Conservation (phyloP, 805 yeast species). For the Blastobotrys terrestris region DNA sequence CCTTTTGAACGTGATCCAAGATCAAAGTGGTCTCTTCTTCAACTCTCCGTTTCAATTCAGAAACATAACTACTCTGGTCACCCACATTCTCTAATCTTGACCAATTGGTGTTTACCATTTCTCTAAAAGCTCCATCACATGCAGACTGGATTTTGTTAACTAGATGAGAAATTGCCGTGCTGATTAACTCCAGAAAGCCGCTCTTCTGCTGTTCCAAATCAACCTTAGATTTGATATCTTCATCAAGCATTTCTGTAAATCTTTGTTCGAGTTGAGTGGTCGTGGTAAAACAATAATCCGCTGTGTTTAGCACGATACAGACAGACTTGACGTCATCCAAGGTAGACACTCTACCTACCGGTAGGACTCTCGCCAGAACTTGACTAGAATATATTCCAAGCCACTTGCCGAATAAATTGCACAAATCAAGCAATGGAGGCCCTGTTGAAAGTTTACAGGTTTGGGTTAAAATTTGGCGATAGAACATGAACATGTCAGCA, state of each 20-base stretch:
- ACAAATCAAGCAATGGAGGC: slow-evolving; percentile 39
- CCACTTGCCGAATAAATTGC: slow-evolving; percentile 59
- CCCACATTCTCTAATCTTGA: slow-evolving; percentile 52
- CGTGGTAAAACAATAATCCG: slow-evolving; percentile 81
- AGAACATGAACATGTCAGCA: slow-evolving; percentile 76
- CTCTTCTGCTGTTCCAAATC: slow-evolving; percentile 53
- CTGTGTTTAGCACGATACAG: slow-evolving; percentile 74
- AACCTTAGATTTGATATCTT: slow-evolving; percentile 37
- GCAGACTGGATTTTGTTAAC: slow-evolving; percentile 55
- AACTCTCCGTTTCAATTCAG: slow-evolving; percentile 44
- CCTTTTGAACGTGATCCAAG: slow-evolving; percentile 46
- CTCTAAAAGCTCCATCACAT: slow-evolving; percentile 72
- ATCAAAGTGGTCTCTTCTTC: slow-evolving; percentile 41
- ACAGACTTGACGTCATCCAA: slow-evolving; percentile 59
- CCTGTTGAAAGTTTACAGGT: slow-evolving; percentile 52
- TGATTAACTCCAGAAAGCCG: slow-evolving; percentile 51
- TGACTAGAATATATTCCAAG: slow-evolving; percentile 51
- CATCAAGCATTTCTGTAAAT: slow-evolving; percentile 38
- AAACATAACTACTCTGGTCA: slow-evolving; percentile 66
- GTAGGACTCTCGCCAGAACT: slow-evolving; percentile 45
- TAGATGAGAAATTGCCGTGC: slow-evolving; percentile 49
- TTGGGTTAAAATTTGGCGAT: slow-evolving; percentile 67
- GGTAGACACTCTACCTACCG: slow-evolving; percentile 37
- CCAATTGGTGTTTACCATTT: slow-evolving; percentile 77
- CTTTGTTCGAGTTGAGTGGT: slow-evolving; percentile 69